These are phyloP conservation scores for Rhizophagus clarus DNA, from an alignment of 192 early-diverging fungal species.

Conservation along the genomic window DNA sequence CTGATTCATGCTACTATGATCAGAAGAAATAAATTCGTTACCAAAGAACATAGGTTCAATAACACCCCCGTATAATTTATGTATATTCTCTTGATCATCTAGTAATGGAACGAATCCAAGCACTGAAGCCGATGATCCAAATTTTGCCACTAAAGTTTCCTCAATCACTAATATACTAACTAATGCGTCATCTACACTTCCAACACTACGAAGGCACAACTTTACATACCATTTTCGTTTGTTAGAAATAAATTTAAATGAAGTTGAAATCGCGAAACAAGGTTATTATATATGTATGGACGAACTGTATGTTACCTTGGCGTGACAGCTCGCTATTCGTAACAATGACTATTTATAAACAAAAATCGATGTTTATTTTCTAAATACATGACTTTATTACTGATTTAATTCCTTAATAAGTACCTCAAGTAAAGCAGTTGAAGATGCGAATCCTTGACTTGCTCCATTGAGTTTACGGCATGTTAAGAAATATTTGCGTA, in stretches of 20 bases:
- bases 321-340: constrained; percentile 11
- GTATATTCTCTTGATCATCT: constrained; percentile 29
- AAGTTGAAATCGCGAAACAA: too few relatives aligned
- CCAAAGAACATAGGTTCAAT: background rate
- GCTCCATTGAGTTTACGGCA: constrained; percentile 25
- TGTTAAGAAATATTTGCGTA: constrained; percentile 22
- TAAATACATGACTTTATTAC: background rate
- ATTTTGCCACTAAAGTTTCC: constrained; percentile 23
- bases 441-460: constrained; percentile 24
- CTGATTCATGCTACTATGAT: background rate
- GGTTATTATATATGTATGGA: background rate
- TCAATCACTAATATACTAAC: constrained; percentile 15
- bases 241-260: background rate
- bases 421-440: constrained; percentile 25
- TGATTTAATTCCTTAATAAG: background rate
- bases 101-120: constrained; percentile 16
- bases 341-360: constrained; percentile 3
- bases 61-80: constrained; percentile 1
- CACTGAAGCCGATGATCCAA: background rate
- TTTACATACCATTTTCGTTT: background rate
- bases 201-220: constrained; percentile 21
- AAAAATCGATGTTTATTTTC: background rate
- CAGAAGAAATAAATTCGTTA: too few relatives aligned
- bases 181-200: constrained; percentile 20
- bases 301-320: background rate